A percentile compares a stretch with the other conserved stretches of the same genome.
Conservation (phyloP, 2,329 filamentous ascomycete genomes). For the Pezizomycotina sp. region DNA sequence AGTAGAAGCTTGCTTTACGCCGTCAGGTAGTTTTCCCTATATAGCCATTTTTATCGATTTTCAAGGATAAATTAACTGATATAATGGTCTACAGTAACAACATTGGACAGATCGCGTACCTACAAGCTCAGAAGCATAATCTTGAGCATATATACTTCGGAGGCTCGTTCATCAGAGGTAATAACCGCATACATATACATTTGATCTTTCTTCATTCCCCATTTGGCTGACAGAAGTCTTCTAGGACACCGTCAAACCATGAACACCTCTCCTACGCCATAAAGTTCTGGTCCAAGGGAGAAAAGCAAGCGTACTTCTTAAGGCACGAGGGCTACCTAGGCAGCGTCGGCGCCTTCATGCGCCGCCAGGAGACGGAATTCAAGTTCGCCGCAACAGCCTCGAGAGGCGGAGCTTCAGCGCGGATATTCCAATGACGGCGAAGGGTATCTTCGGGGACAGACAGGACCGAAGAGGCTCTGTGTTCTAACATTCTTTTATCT, state of each 20-base stretch:
- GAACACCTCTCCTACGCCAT: conserved; percentile 96
- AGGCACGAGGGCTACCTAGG: conserved; percentile 92
- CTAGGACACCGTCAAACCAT: conserved; percentile 71
- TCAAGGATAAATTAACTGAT: conserved; percentile 8
- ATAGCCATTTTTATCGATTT: background rate
- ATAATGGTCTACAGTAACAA: conserved; percentile 53
- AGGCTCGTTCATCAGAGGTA: conserved; percentile 81
- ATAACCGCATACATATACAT: background rate
- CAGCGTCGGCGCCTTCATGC: conserved; percentile 76
- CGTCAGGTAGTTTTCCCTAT: conserved; percentile 40
- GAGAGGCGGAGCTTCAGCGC: too few species aligned
- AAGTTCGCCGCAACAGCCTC: too few species aligned
- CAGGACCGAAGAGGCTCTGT: too few species aligned
- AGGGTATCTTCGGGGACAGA: too few species aligned
- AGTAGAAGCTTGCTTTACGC: conserved; percentile 84
- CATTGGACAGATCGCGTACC: conserved; percentile 90
- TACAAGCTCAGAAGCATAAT: conserved; percentile 90
- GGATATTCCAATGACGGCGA: too few species aligned
- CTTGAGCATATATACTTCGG: conserved; percentile 93
- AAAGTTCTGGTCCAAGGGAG: conserved; percentile 88
- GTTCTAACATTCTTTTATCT: too few species aligned
- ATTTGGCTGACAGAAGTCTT: background rate
- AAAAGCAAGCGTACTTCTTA: conserved; percentile 89
- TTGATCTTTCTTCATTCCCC: background rate
- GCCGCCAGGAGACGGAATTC: conserved; percentile 12